Base-by-base conservation (phyloP, 306 rosid genomes). In the Vigna angularis region DNA sequence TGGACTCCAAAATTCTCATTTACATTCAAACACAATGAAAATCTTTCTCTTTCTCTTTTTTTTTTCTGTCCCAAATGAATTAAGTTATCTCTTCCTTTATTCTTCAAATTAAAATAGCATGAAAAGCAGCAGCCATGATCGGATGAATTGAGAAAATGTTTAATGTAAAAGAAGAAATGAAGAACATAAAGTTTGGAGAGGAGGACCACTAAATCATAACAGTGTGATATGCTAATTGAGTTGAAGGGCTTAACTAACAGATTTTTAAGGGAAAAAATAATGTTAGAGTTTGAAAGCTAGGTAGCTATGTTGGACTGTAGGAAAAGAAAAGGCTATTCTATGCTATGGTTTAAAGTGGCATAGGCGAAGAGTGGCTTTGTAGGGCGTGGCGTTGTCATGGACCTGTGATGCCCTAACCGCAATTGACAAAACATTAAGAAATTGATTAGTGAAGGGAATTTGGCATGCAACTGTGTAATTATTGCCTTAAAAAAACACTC, bases 201-300 rank as follows among this genome's bases (percentile, higher is more conserved):
- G 95, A 79, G 97, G 96, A 79, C 97, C 92, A 81, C 88, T 80
- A 82, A 90, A 91, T 93, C 93, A 85, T 82, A 91, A 87, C 87
- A 90, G 88, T 91, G 80, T 83, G 87, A 86, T 83, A 80, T 91
- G 91, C 70, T 87, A 69, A 93, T 86, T 83, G 89, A 86, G 85
- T 79, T 83, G 89, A 69, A 68, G 83, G 66, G 72, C 82, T 77
- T 73, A 85, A 84, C 79, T 77, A 87, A 74, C 73, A 79, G n/a
- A 78, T 84, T 77, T 83, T 79, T 61, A 34, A 72, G 63, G 67
- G 22, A 16, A 62, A 52, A 62, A 52, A 50, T 45, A 57, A 68
- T 28, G 4, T 42, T 73, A 48, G 77, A 55, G 73, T 69, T 86
- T 61, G 69, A 80, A 82, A 79, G 77, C 64, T 85, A 80, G 76